Base-by-base conservation (phyloP, 345 rosid genomes). In the Salix purpurea region DNA sequence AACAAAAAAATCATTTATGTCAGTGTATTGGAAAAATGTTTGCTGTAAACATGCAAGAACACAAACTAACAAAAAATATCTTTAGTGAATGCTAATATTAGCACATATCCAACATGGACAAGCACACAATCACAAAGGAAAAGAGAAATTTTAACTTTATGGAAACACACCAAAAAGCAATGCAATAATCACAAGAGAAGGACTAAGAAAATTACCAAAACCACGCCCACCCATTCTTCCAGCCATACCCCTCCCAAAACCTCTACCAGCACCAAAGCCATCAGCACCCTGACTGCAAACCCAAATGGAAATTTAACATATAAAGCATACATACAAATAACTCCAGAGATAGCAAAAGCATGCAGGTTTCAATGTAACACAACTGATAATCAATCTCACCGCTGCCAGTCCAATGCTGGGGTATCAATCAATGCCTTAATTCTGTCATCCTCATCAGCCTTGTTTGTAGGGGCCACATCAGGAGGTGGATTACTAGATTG, bases 201-300 rank as follows among this genome's bases (percentile, higher is more conserved):
- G 76, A 6, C 64, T 67, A 73, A 77, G 84, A 82, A 36, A 79
- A 82, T 91, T 82, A 94, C 97, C 98, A 75, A 92, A 94, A 83
- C 98, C 96, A 84, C 99, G 99, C 62, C 96, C 96, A 15, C 94
- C 94, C 88, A 91, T 88, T 84, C 99, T 88, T 78, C 98, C 98
- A 79, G 71, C 87, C 91, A 90, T 86, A 67, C 92, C 98, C 91
- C 98, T 89, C 60, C 95, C 97, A 73, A 89, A 94, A 79, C 98
- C 98, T 90, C 97, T 92, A 72, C 99, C 98, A 80, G 88, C 77
- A 67, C 89, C 98, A 89, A 90, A 93, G 78, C 86, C 86, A 83
- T 96, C 99, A 18, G 86, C 77, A 75, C 91, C 94, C 91, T 91
- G 98, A 77, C 99, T 96, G 88, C 79, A 73, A 79, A 79, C 68